Percentiles rank a stretch among this genome's conserved stretches.
These are phyloP conservation scores for Ramicandelaber brevisporus DNA, from an alignment of 192 early-diverging fungal species.

Conservation along the genomic window DNA sequence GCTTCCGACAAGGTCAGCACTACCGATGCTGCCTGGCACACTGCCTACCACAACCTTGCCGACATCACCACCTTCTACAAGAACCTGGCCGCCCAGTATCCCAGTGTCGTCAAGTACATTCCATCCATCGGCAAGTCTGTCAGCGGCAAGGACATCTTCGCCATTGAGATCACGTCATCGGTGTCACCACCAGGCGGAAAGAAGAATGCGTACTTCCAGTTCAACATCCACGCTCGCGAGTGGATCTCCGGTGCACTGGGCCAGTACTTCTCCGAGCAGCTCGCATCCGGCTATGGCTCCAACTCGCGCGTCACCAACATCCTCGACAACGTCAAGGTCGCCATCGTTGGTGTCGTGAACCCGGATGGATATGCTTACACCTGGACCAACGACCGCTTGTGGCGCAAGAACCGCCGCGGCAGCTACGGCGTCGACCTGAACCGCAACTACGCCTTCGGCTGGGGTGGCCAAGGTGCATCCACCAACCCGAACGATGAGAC, in stretches of 20 bases:
- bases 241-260: no score
- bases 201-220: constrained; percentile 3
- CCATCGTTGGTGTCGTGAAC: no score
- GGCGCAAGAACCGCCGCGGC: no score
- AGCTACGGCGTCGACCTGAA: constrained; percentile 16
- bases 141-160: constrained; percentile 27
- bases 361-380: no score
- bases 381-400: no score
- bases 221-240: constrained; percentile 5
- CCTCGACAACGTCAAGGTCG: no score
- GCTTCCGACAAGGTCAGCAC: no score
- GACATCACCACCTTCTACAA: constrained; percentile 22
- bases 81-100: constrained; percentile 14
- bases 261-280: no score
- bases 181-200: constrained; percentile 11
- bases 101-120: constrained; percentile 19
- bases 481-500: constrained; percentile 12
- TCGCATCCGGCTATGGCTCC: no score
- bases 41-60: constrained; percentile 15
- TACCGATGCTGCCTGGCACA: constrained; percentile 18
- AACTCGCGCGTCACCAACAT: no score
- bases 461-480: constrained; percentile 9
- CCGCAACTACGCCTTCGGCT: constrained; percentile 21
- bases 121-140: constrained; percentile 29
- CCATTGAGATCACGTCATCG: constrained; percentile 21